phyloP scores from a whole-genome alignment of 805 yeast species.

The Candida sonorensis region DNA sequence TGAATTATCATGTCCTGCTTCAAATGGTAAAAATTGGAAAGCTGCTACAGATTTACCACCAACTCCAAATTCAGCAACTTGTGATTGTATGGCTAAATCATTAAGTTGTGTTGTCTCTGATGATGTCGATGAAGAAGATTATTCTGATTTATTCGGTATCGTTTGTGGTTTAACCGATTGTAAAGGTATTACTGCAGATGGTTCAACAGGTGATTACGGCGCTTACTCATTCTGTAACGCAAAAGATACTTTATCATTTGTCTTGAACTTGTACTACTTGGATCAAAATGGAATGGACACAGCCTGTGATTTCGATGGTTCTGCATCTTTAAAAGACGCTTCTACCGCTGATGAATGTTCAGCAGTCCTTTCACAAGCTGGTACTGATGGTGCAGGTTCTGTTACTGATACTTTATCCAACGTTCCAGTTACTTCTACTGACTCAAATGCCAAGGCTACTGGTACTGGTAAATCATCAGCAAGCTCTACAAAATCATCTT shows the following conservation, averaged over 20 bases:
- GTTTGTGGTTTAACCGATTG: slow-evolving; percentile 55
- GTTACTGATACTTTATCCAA: slow-evolving; percentile 32
- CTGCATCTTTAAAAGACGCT: slow-evolving; percentile 46
- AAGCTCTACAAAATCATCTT: slow-evolving; percentile 12
- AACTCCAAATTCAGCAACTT: slow-evolving; percentile 58
- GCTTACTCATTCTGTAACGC: slow-evolving; percentile 64
- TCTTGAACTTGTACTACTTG: slow-evolving; percentile 58
- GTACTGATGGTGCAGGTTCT: slow-evolving; percentile 60
- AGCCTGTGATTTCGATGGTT: slow-evolving; percentile 67
- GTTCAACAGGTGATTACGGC: slow-evolving; percentile 63
- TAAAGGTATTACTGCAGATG: slow-evolving; percentile 54
- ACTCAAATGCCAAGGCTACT: slow-evolving; percentile 4
- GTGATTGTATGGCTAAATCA: slow-evolving; percentile 56
- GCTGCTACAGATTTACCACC: slow-evolving; percentile 72
- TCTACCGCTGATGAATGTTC: slow-evolving; percentile 49
- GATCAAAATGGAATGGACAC: slow-evolving; percentile 33
- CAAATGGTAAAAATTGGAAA: slow-evolving; percentile 48
- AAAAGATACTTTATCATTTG: slow-evolving; percentile 58
- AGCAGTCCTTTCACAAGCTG: slow-evolving; percentile 56
- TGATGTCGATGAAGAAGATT: slow-evolving; percentile 48
- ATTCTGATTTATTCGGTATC: slow-evolving; percentile 48
- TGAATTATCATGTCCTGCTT: slow-evolving; percentile 58
- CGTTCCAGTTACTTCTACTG: slow-evolving; percentile 8
- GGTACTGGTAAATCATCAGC: slow-evolving; percentile 8
- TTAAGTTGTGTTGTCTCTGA: slow-evolving; percentile 54